Evolutionary conservation across 202 grass and related monocot species (phyloP), one percentile per base, ranked within the genome.

Genomic region (Setaria italica): DNA sequence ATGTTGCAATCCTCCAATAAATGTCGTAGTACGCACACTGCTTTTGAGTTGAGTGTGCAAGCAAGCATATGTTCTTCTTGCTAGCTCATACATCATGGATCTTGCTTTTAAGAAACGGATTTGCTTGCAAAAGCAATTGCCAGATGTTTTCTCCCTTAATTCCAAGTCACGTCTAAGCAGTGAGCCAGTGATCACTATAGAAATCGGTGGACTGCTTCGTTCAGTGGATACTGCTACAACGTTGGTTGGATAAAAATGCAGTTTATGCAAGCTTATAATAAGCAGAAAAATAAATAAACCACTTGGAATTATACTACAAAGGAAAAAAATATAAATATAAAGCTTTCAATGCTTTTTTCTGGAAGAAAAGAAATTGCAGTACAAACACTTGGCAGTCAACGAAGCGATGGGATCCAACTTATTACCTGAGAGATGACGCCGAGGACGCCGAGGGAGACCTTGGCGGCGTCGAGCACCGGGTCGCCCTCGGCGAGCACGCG

Each of bases 391-490:
- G 79, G 9, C 15, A 72, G 12, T 6, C 25, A 39, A 70, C 48
- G 78, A 69, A 82, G 41, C 33, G 10, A 34, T 9, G 54, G 33
- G 49, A 7, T 46, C 32, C 4, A 46, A 3, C 5, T 41, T 41
- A 5, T 30, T 84, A 93, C 94, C 94, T 97, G 89, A 76, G 89
- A 97, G 13, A 97, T 85, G 34, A 90, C 85, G 13, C 94, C 94
- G 9, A 97, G 94, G 19, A 97, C 89, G 59, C 94, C 94, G 19
- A 97, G 89, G 29, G 94, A 94, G 66, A 97, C 94, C 89, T 97
- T 97, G 19, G 85, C 89, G 2, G 94, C 94, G 75, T 94, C 85
- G 17, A 97, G 35, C 21, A 92, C 89, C 16, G 87, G 84, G 59
- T 97, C 71, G 1, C 15, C 76, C 0, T 35, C 53, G 16, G 17